These are phyloP conservation scores for Grosmannia penicillata DNA, from an alignment of 2,329 filamentous ascomycete genomes.

Conservation along the genomic window DNA sequence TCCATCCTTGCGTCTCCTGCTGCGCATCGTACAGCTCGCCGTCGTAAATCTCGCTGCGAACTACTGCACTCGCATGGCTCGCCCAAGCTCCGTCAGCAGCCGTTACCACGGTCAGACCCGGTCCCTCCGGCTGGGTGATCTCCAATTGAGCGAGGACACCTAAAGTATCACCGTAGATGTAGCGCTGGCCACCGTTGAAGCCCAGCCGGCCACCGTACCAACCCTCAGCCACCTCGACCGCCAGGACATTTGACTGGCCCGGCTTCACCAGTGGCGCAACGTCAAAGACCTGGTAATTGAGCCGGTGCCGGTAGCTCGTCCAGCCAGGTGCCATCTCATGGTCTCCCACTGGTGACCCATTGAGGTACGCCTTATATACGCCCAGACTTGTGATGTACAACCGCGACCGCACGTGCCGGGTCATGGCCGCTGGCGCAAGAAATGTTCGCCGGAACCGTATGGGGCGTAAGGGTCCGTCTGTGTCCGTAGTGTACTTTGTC, in stretches of 20 bases:
- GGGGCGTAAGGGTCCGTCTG: slow-evolving; percentile 11
- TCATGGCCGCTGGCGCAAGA: not conserved
- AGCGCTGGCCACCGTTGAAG: slow-evolving; percentile 10
- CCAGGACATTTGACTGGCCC: slow-evolving; percentile 19
- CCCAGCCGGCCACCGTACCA: slow-evolving; percentile 24
- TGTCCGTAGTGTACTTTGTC: not conserved
- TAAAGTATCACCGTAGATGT: slow-evolving; percentile 3
- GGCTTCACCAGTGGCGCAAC: slow-evolving; percentile 15
- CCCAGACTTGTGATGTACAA: slow-evolving; percentile 21
- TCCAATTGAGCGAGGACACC: slow-evolving; percentile 11
- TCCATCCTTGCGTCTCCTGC: slow-evolving; percentile 7
- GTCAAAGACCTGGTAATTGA: slow-evolving; percentile 27
- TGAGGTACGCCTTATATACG: slow-evolving; percentile 20
- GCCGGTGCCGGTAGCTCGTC: slow-evolving; percentile 24
- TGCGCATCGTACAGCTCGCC: slow-evolving; percentile 34
- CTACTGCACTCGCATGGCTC: slow-evolving; percentile 14
- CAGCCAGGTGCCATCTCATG: slow-evolving; percentile 24
- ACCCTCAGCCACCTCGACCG: slow-evolving; percentile 26
- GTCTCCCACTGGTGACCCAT: slow-evolving; percentile 17
- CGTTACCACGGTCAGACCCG: slow-evolving; percentile 9
- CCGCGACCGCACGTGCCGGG: slow-evolving; percentile 9
- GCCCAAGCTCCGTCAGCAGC: slow-evolving; percentile 6
- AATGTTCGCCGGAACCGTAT: slow-evolving; percentile 7
- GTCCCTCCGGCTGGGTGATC: slow-evolving; percentile 7
- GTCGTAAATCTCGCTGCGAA: slow-evolving; percentile 31